A percentile compares a stretch with the other conserved stretches of the same genome.
phyloP scores from a whole-genome alignment of 768 basidiomycete species.

The Sutorius australiensis region DNA sequence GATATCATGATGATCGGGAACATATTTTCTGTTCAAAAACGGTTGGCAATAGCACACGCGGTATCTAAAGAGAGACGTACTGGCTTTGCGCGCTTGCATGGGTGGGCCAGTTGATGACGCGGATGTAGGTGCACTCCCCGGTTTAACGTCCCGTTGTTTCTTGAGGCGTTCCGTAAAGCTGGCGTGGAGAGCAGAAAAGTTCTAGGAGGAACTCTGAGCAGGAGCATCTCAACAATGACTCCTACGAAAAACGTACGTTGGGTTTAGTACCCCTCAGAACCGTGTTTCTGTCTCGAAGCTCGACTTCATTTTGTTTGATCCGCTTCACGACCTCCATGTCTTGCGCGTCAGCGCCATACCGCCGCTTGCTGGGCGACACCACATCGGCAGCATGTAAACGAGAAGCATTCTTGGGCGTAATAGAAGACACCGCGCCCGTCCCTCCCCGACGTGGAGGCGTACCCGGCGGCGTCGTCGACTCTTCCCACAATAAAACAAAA shows the following conservation, averaged over 20 bases:
- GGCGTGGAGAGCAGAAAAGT: conserved; percentile 68
- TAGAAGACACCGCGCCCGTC: conserved; percentile 14
- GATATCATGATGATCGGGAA: conserved; percentile 98
- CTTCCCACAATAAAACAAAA: conserved; percentile 16
- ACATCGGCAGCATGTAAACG: conserved; percentile 25
- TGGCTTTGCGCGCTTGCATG: conserved; percentile 63
- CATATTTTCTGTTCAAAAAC: conserved; percentile 48
- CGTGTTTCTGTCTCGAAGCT: conserved; percentile 76
- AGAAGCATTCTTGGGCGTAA: conserved; percentile 21
- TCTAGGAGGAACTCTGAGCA: conserved; percentile 43
- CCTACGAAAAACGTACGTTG: conserved; percentile 52
- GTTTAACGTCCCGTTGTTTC: conserved; percentile 65
- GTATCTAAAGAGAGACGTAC: conserved; percentile 37
- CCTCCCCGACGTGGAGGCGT: conserved; percentile 41
- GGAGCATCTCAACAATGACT: not conserved
- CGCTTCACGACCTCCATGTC: conserved; percentile 87
- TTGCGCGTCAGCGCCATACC: conserved; percentile 71
- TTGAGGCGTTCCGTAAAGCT: conserved; percentile 76
- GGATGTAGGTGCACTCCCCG: conserved; percentile 41
- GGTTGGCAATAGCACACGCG: too few species aligned
- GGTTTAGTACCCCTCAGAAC: conserved; percentile 80
- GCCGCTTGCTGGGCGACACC: conserved; percentile 58
- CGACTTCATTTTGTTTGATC: conserved; percentile 69
- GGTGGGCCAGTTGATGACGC: conserved; percentile 34
- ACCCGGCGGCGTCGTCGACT: conserved; percentile 62